Evolutionary conservation across 1,284 basidiomycete species (phyloP), one percentile per base, ranked within the genome.

Genomic region (Trametes versicolor): DNA sequence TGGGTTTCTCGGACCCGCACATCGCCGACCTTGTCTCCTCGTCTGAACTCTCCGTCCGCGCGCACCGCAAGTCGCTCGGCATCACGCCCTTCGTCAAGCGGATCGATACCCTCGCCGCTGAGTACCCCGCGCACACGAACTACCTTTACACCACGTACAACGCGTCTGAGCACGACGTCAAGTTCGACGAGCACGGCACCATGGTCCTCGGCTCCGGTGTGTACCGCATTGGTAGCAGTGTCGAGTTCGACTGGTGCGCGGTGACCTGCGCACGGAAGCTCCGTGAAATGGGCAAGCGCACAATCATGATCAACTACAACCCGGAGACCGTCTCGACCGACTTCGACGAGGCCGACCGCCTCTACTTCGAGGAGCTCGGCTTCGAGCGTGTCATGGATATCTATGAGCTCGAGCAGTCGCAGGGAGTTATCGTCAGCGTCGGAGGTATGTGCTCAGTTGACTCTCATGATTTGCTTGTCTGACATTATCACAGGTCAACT

Each of bases 221-320:
- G 34, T 99, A 99, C 82, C 91, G 98, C 64, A 99, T 99, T 73
- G 98, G 98, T 61, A 94, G 91, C 77, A 97, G 95, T 68, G 98
- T 99, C 76, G 98, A 99, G 83, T 99, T 99, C 78, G 98, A 99
- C 80, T 99, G 98, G 98, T 99, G 98, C 78, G 98, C 98, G 36
- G 98, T 99, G 57, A 99, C 97, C 3, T 99, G 97, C 78, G 95
- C 96, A 47, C 88, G 98, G 69, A 93, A 92, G 75, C 88, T 99
- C 70, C 87, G 97, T 70, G 89, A 92, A 69, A 93, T 96, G 87
- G 96, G 96, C 76, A 92, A 94, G 80, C 89, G 91, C 82, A 99
- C 98, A 49, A 92, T 99, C 82, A 99, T 99, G 97, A 87, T 99
- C 87, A 99, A 99, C 85, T 99, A 99, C 82, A 99, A 99, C 81